Evolutionary conservation across 768 basidiomycete genomes (phyloP).

Genomic region (Lentinus brumalis): DNA sequence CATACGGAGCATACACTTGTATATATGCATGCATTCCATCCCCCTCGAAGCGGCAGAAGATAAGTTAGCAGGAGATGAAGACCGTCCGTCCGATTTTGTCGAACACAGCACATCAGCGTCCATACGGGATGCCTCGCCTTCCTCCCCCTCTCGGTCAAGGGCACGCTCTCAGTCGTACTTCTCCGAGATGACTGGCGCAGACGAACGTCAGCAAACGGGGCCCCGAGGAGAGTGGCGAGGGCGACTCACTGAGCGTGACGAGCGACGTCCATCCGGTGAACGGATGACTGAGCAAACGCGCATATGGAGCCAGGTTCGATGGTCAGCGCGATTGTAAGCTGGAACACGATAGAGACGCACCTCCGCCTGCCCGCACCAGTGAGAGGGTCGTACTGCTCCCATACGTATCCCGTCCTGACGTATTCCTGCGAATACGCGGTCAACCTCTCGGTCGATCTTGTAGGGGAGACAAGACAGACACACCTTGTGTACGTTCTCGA

Average conservation of each 20-base stretch:
- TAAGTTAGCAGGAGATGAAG: neutral
- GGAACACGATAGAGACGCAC: conserved; percentile 39
- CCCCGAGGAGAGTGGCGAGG: neutral
- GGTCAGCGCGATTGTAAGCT: neutral
- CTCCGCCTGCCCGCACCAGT: conserved; percentile 87
- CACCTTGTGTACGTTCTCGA: conserved; percentile 80
- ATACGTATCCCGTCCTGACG: conserved; percentile 89
- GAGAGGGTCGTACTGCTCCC: conserved; percentile 93
- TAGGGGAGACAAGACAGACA: too few relatives aligned
- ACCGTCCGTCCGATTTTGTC: neutral
- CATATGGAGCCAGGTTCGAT: neutral
- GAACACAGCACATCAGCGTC: neutral
- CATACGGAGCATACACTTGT: neutral
- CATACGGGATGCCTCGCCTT: neutral
- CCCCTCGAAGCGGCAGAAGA: neutral
- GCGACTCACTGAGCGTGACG: conserved; percentile 77
- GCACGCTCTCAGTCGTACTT: conserved; percentile 49
- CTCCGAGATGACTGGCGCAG: conserved; percentile 60
- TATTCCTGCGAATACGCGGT: conserved; percentile 69
- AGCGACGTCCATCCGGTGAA: conserved; percentile 98
- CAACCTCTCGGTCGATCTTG: too few relatives aligned
- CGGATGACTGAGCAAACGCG: conserved; percentile 65
- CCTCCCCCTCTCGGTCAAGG: neutral
- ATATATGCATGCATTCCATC: neutral
- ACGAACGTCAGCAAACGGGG: neutral